A percentile compares a stretch with the other conserved stretches of the same genome.
Conservation (phyloP, 257 asterid species). For the Nicotiana noctiflora region DNA sequence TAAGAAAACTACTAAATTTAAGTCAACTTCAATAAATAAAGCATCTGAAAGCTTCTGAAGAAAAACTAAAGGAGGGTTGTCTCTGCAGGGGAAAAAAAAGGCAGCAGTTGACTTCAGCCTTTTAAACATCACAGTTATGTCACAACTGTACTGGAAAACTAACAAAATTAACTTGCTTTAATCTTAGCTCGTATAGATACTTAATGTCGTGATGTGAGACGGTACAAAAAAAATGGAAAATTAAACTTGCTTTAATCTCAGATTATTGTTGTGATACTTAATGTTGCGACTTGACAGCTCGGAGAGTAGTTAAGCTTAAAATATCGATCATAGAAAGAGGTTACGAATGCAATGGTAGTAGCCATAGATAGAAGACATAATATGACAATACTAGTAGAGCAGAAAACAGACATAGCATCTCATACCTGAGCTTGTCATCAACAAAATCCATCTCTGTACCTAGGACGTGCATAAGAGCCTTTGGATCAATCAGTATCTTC, state of each 20-base stretch:
- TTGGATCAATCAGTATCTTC: constrained; percentile 34
- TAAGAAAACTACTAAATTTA: background rate
- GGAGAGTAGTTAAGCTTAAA: background rate
- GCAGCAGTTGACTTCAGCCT: background rate
- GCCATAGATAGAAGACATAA: background rate
- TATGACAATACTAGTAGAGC: background rate
- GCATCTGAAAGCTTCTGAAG: background rate
- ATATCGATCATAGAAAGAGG: background rate
- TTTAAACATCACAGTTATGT: background rate
- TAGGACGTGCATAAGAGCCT: constrained; percentile 37
- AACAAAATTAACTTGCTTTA: background rate
- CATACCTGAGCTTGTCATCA: constrained; percentile 30
- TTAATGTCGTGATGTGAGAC: background rate
- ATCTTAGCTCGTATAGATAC: background rate
- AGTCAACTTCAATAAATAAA: background rate
- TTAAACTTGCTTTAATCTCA: background rate
- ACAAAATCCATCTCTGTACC: constrained; percentile 43
- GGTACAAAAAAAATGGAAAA: background rate
- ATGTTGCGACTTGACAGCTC: background rate
- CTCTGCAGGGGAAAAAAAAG: background rate
- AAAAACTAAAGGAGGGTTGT: background rate
- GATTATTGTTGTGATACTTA: background rate
- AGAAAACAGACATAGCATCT: background rate
- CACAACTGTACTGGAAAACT: background rate
- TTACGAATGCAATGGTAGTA: background rate